Percentiles rank a stretch among this genome's conserved stretches.
Conservation (phyloP, 495 filamentous ascomycete species). For the Aspergillus sclerotiicarbonarius region DNA sequence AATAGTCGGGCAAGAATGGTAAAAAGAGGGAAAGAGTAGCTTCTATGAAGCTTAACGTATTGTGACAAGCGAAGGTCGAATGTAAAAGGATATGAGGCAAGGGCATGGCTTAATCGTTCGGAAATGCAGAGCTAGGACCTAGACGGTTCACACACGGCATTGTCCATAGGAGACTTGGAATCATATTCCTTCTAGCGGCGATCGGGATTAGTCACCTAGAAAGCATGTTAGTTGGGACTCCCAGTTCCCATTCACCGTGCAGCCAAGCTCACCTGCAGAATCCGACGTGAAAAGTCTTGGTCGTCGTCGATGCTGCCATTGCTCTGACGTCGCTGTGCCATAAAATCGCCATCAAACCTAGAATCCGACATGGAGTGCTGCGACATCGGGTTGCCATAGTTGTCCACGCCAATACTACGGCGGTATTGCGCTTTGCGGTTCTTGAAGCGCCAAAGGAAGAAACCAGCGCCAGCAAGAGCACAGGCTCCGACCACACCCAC, state of each 20-base stretch:
- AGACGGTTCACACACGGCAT: neutral
- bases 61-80: constrained; percentile 13
- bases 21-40: constrained; percentile 5
- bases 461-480: constrained; percentile 62
- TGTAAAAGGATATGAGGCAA: constrained; percentile 7
- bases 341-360: constrained; percentile 79
- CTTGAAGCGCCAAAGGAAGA: constrained; percentile 74
- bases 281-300: constrained; percentile 93
- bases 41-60: constrained; percentile 7
- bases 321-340: constrained; percentile 85
- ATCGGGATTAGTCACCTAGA: constrained; percentile 52
- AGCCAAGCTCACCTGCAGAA: constrained; percentile 72
- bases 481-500: constrained; percentile 73
- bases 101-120: constrained; percentile 12
- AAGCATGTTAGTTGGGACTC: constrained; percentile 2
- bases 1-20: constrained; percentile 8
- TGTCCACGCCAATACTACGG: constrained; percentile 66
- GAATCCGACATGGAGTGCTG: constrained; percentile 70
- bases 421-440: constrained; percentile 75
- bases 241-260: neutral
- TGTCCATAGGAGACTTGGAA: neutral
- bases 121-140: constrained; percentile 1
- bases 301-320: constrained; percentile 98
- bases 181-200: constrained; percentile 19
- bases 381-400: constrained; percentile 60